Evolutionary conservation across 495 filamentous ascomycete genomes (phyloP), one percentile per base, ranked within the genome.

Genomic region (Aspergillus homomorphus): DNA sequence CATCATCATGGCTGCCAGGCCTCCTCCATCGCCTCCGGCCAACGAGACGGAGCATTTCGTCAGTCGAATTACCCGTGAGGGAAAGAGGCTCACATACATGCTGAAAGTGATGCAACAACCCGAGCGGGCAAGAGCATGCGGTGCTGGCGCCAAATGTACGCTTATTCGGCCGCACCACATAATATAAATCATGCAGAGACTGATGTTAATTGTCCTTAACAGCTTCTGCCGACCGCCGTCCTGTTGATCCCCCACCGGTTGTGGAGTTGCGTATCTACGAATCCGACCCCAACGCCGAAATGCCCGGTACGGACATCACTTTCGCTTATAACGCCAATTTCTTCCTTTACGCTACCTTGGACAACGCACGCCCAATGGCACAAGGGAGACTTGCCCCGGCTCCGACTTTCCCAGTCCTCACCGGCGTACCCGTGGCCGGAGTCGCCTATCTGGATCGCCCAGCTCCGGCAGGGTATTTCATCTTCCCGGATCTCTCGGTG

Each of bases 381-480:
- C 89, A 93, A 56, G 88, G 87, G 26, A 87, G 92, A 45, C 81
- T 89, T 44, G 81, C 83, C 21, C 80, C 84, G 4, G 73, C 86
- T 22, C 87, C 87, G 24, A 83, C 84, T 41, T 87, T 87, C 22
- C 90, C 92, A 1, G 91, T 98, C 41, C 80, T 98, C 61, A 98
- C 95, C 1, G 94, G 94, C 65, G 92, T 95, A 62, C 92, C 92
- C 1, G 94, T 97, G 7, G 96, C 95, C 43, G 95, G 94, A 43
- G 95, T 97, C 81, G 92, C 93, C 20, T 98, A 98, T 69, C 80
- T 98, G 23, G 94, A 98, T 66, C 91, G 95, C 24, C 94, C 94
- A 0, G 79, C 77, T 20, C 91, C 90, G 44, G 94, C 93, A 46
- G 94, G 95, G 54, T 98, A 98, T 73, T 98, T 98, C 70, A 88